Conservation (phyloP, 1,284 basidiomycete genomes). For the Ustilago cynodontis region DNA sequence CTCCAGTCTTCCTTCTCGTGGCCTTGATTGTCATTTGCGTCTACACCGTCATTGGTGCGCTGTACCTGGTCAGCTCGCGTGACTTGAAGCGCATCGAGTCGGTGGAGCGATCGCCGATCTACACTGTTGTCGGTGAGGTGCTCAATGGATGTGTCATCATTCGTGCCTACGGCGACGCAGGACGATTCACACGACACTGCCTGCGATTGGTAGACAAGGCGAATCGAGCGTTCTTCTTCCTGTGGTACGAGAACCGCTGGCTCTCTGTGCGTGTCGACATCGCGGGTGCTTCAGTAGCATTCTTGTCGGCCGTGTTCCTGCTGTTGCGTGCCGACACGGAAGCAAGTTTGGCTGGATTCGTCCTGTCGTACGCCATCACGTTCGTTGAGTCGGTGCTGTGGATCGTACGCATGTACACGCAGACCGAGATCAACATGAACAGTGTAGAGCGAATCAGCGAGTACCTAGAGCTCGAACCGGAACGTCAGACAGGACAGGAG, state of each 20-base stretch:
- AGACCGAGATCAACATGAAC: slow-evolving; percentile 70
- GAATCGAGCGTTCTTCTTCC: slow-evolving; percentile 66
- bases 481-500: slow-evolving; percentile 55
- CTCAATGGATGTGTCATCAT: slow-evolving; percentile 84
- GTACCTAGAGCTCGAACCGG: slow-evolving; percentile 62
- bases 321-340: slow-evolving; percentile 71
- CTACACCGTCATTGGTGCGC: slow-evolving; percentile 63
- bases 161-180: slow-evolving; percentile 86
- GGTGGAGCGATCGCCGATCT: slow-evolving; percentile 67
- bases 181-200: slow-evolving; percentile 76
- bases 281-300: slow-evolving; percentile 63
- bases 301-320: slow-evolving; percentile 72
- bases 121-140: slow-evolving; percentile 74
- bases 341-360: slow-evolving; percentile 66
- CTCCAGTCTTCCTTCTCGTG: slow-evolving; percentile 59
- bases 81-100: slow-evolving; percentile 69
- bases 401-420: slow-evolving; percentile 65
- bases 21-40: slow-evolving; percentile 58
- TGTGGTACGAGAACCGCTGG: slow-evolving; percentile 75
- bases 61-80: slow-evolving; percentile 67
- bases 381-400: slow-evolving; percentile 77
- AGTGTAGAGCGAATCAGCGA: slow-evolving; percentile 69
- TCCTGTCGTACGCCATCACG: slow-evolving; percentile 65
- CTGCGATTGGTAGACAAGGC: slow-evolving; percentile 72
- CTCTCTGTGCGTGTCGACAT: slow-evolving; percentile 68